Base-by-base conservation (phyloP, 1,139 yeast species). In the Cylindricascospora bacillispora region DNA sequence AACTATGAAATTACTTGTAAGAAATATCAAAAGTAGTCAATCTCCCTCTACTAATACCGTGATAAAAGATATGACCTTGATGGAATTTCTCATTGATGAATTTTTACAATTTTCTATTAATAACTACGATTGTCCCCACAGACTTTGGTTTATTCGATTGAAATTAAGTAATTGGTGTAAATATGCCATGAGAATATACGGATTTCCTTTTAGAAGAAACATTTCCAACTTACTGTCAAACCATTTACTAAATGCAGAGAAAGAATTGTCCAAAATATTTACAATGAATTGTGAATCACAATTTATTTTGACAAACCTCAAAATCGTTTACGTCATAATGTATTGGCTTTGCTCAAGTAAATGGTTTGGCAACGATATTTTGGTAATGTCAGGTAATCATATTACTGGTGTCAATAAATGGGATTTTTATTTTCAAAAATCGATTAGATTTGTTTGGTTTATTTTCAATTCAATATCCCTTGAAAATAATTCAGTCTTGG, bases 91-190 rank as follows among this genome's bases (percentile, higher is more conserved):
- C 9, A 22, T 45, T n/a, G 37, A 37, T 5, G 37, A 35, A 15
- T 25, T 47, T 13, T 15, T 43, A 9, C 33, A 35, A 4, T 32
- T 48, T 5, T 33, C 45, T 2, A 25, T 31, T 5, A 20, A 34
- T 2, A 37, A 47, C 32, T 39, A 36, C 27, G 29, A 37, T 10
- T 28, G 22, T 4, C 26, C 29, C 2, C 38, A 43, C 15, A 39
- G 47, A 18, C 16, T 43, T 26, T 49, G 53, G 54, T 37, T 39
- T 15, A 22, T 50, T 13, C 35, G 51, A 26, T 35, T 31, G 24
- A 45, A 40, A 23, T 9, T 48, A 9, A 44, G 44, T 10, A 25
- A 25, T 13, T 48, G 54, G 54, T 44, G 47, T 27, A 31, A 37
- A 15, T 17, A 39, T 6, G 12, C 28, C 14, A 26, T 30, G 7